Evolutionary conservation across 1,284 basidiomycete genomes (phyloP).

Genomic region (Boletellus sp.): DNA sequence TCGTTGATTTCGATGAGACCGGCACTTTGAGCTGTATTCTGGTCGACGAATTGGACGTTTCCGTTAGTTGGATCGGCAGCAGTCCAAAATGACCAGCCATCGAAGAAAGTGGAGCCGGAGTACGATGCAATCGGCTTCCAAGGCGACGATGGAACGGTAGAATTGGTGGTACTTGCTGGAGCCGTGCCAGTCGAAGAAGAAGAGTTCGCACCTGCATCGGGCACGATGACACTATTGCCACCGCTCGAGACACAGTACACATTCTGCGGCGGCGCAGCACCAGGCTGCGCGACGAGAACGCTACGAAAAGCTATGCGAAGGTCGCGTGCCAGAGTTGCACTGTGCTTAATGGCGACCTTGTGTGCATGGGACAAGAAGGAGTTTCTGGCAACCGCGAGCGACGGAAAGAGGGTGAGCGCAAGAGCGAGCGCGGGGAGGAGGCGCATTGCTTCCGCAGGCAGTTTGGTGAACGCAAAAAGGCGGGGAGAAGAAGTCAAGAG

Average conservation of each 20-base stretch:
- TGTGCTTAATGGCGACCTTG: constrained; percentile 44
- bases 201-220: constrained; percentile 14
- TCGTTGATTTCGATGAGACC: constrained; percentile 59
- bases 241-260: constrained; percentile 30
- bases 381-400: constrained; percentile 10
- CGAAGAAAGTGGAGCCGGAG: constrained; percentile 68
- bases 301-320: constrained; percentile 59
- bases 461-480: no score
- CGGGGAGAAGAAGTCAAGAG: neutral
- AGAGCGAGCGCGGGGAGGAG: constrained; percentile 30
- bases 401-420: constrained; percentile 18
- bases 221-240: constrained; percentile 22
- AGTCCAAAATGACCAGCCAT: constrained; percentile 76
- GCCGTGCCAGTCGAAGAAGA: constrained; percentile 19
- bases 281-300: constrained; percentile 39
- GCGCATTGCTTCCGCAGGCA: constrained; percentile 17
- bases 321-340: constrained; percentile 60
- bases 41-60: constrained; percentile 54
- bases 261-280: constrained; percentile 24
- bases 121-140: constrained; percentile 38
- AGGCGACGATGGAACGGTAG: constrained; percentile 28
- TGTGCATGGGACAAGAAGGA: constrained; percentile 38
- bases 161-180: constrained; percentile 16
- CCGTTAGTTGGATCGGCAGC: constrained; percentile 79
- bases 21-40: constrained; percentile 47